Conservation (phyloP, 2,329 filamentous ascomycete species). For the Aspergillus sergii region DNA sequence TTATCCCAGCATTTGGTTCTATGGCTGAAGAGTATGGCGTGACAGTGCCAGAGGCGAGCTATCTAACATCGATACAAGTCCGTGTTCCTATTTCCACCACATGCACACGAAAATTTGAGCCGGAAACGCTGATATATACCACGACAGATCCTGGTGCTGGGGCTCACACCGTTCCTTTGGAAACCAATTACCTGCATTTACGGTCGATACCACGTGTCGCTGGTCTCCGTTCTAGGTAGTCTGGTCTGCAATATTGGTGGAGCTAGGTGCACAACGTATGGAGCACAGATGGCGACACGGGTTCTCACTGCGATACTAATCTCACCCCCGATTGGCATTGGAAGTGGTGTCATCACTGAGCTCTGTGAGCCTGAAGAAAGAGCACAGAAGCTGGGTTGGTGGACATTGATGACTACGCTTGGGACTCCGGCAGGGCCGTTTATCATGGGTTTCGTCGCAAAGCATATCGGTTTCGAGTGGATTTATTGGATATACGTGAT, state of each 20-base stretch:
- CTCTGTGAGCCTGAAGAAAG: slow-evolving; percentile 57
- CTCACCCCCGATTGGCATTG: slow-evolving; percentile 53
- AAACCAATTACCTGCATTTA: slow-evolving; percentile 55
- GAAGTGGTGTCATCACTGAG: slow-evolving; percentile 57
- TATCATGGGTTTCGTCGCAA: slow-evolving; percentile 45
- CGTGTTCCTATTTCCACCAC: neutral
- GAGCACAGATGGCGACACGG: slow-evolving; percentile 52
- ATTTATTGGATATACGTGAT: slow-evolving; percentile 62
- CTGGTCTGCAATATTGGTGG: slow-evolving; percentile 56
- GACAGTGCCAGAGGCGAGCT: slow-evolving; percentile 51
- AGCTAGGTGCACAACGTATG: slow-evolving; percentile 51
- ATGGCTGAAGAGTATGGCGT: slow-evolving; percentile 55
- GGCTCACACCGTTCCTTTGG: slow-evolving; percentile 57
- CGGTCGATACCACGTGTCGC: slow-evolving; percentile 56
- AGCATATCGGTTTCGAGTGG: slow-evolving; percentile 57
- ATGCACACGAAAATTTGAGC: neutral
- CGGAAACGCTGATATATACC: neutral
- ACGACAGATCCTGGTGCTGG: slow-evolving; percentile 52
- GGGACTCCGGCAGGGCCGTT: slow-evolving; percentile 45
- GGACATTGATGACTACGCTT: slow-evolving; percentile 54
- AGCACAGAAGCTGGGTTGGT: slow-evolving; percentile 56
- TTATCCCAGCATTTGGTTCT: slow-evolving; percentile 55
- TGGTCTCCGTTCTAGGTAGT: slow-evolving; percentile 52
- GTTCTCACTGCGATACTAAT: slow-evolving; percentile 57
- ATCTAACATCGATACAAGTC: slow-evolving; percentile 54